These are phyloP conservation scores for Phytophthora agathidicida DNA, from an alignment of 352 stramenopile species.

Conservation along the genomic window DNA sequence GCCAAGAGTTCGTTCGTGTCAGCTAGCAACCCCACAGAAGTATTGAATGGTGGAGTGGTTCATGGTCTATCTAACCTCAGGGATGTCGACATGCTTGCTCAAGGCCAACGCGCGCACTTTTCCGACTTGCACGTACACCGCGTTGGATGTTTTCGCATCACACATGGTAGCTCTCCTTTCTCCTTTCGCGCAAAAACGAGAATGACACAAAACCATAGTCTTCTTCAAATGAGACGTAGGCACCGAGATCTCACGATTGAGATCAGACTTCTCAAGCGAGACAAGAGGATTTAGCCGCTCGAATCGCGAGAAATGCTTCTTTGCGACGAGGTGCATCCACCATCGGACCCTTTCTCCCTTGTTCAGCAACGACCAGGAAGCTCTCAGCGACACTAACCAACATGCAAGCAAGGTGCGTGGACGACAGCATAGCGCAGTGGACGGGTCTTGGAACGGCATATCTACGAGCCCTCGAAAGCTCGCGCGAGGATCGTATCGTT, in stretches of 20 bases:
- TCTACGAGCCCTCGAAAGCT: conserved; percentile 12
- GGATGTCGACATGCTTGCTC: conserved; percentile 26
- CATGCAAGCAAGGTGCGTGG: no score
- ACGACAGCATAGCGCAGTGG: no score
- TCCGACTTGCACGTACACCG: conserved; percentile 30
- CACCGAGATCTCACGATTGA: conserved; percentile 15
- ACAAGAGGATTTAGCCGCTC: conserved; percentile 9
- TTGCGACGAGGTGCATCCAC: conserved; percentile 6
- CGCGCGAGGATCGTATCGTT: conserved; percentile 6
- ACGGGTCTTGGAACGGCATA: conserved; percentile 16
- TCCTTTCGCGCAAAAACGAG: conserved; percentile 12
- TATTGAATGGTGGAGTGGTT: no score
- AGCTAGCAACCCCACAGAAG: neutral
- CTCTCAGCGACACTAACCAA: no score
- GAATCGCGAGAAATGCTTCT: conserved; percentile 2
- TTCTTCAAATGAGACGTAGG: conserved; percentile 24
- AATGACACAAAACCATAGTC: conserved; percentile 21
- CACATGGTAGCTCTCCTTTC: conserved; percentile 13
- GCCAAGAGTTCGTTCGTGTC: neutral
- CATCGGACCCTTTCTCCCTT: neutral
- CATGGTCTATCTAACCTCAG: conserved; percentile 32
- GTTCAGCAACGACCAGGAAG: no score
- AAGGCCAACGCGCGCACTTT: conserved; percentile 26
- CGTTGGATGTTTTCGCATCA: conserved; percentile 23
- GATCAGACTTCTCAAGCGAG: conserved; percentile 10